Conservation (phyloP, 2,329 filamentous ascomycete genomes). For the Amesomyces nigricolor region DNA sequence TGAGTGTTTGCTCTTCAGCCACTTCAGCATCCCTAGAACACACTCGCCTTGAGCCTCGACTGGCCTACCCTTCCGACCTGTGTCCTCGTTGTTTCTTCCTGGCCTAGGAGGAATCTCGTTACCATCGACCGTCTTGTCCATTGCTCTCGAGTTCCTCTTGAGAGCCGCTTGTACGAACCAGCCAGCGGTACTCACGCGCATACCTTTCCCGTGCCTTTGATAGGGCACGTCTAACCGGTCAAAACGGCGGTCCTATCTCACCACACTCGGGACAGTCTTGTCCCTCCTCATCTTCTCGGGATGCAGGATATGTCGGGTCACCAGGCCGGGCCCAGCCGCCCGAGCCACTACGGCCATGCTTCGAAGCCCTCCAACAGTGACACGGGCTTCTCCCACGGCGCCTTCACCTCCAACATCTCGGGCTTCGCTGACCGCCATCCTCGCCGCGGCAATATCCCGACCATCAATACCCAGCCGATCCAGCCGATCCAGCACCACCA, state of each 20-base stretch:
- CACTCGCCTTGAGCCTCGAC: not conserved
- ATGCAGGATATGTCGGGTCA: conserved; percentile 82
- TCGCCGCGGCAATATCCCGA: conserved; percentile 78
- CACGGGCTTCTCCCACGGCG: conserved; percentile 87
- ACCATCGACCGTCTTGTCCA: not conserved
- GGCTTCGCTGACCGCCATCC: conserved; percentile 84
- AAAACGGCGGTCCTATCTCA: conserved; percentile 80
- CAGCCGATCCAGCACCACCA: conserved; percentile 51
- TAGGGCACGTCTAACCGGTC: conserved; percentile 55
- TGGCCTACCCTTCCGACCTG: not conserved
- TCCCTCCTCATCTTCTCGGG: conserved; percentile 79
- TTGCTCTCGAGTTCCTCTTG: not conserved
- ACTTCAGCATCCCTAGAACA: not conserved
- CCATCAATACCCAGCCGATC: conserved; percentile 85
- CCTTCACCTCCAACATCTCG: conserved; percentile 79
- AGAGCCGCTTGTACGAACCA: conserved; percentile 16
- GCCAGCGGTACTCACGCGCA: conserved; percentile 25
- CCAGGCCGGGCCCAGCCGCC: conserved; percentile 51
- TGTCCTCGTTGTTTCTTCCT: too few relatives aligned
- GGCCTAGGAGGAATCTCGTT: not conserved
- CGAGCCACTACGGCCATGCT: conserved; percentile 62
- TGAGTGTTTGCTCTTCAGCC: conserved; percentile 8
- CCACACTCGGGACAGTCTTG: conserved; percentile 73
- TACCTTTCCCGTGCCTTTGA: conserved; percentile 42
- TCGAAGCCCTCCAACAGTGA: conserved; percentile 79